Evolutionary conservation across 257 asterid species (phyloP), one percentile per base, ranked within the genome.

Genomic region (Rehmannia glutinosa): DNA sequence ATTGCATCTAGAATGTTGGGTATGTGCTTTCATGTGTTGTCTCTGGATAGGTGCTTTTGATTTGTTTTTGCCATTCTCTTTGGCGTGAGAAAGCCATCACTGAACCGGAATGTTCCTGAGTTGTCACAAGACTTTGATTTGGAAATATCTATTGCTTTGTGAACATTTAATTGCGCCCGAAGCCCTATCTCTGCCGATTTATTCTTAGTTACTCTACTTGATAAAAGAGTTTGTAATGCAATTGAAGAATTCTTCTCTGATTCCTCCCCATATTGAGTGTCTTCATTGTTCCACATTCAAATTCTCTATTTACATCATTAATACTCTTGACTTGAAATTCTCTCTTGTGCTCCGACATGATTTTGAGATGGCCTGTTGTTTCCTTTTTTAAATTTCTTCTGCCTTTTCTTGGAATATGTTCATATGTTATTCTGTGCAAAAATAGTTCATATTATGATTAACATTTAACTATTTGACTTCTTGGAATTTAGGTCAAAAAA

Each of bases 401-500:
- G 3, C n/a, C 11, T 20, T 50, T 62, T 30, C 28, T 55, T 51
- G 24, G 73, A 42, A 71, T 1, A n/a, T 62, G 4, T 20, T 17
- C 43, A 51, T 32, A 16, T 57, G 25, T 41, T 63, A 30, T 57
- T 50, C 11, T 53, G 23, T 0, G 33, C 4, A 15, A 53, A 24
- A 50, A 21, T 19, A 19, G 2, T 55, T 36, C 12, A 8, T 45
- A 36, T 6, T 38, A 30, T 68, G 46, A 39, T 55, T 19, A 38
- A 49, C 8, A 10, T 68, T 23, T 57, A 41, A 47, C 28, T 43
- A 25, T 41, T 30, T 19, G 36, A 19, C 28, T 67, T 67, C 4
- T 32, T 62, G 15, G 62, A 43, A 58, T 49, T 35, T 54, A 94
- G 99, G 99, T 94, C 54, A 87, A 93, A 80, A 93, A 39, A 73